A percentile compares a stretch with the other conserved stretches of the same genome.
phyloP scores from a whole-genome alignment of 1,284 basidiomycete genomes.

The Heterobasidion irregulare region DNA sequence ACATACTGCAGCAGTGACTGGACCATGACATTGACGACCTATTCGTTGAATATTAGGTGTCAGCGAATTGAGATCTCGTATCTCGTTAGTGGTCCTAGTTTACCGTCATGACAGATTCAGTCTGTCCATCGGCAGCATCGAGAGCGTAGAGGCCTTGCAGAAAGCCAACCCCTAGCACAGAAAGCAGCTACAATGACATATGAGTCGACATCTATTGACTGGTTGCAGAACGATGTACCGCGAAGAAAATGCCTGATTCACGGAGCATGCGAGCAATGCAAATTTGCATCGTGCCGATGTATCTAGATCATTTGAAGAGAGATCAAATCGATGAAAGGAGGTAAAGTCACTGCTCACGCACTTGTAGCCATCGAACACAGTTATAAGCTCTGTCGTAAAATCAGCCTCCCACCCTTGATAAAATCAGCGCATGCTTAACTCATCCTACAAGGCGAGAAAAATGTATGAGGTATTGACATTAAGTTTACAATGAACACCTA shows the following conservation, averaged over 20 bases:
- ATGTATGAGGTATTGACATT: not conserved
- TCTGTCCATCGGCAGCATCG: constrained; percentile 82
- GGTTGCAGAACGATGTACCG: constrained; percentile 31
- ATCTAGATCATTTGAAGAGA: constrained; percentile 28
- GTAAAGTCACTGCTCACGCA: constrained; percentile 21
- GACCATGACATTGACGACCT: constrained; percentile 71
- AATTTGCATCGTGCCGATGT: constrained; percentile 81
- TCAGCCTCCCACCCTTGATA: constrained; percentile 7
- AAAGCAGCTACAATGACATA: constrained; percentile 47
- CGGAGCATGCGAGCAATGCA: constrained; percentile 85
- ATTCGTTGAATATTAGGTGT: not conserved
- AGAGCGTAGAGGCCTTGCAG: constrained; percentile 82
- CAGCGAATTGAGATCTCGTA: not conserved
- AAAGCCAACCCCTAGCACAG: constrained; percentile 79
- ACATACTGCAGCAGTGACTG: constrained; percentile 76
- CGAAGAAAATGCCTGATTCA: constrained; percentile 91
- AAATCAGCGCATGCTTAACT: constrained; percentile 40
- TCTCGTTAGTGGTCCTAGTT: constrained; percentile 6
- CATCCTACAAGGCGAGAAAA: constrained; percentile 48
- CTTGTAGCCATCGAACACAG: constrained; percentile 79
- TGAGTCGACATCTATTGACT: constrained; percentile 6
- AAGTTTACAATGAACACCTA: constrained; percentile 24
- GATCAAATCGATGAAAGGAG: too few species aligned
- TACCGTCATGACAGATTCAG: constrained; percentile 44
- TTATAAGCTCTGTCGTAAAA: constrained; percentile 53